Base-by-base conservation (phyloP, 352 stramenopile genomes). In the Phytophthora sp. region DNA sequence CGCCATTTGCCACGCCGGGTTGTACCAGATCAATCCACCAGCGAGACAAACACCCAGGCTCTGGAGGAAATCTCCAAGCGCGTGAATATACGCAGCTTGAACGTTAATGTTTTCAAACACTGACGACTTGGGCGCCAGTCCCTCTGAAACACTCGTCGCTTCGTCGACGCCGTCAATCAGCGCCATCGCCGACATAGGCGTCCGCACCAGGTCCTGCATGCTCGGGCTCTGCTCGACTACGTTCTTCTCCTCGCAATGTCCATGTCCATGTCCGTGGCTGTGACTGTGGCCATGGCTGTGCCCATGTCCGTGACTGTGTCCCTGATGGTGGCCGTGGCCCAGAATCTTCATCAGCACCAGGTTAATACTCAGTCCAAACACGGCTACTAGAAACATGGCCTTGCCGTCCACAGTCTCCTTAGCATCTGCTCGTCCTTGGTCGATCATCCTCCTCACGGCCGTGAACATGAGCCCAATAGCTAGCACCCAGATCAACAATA, bases 11-110 rank as follows among this genome's bases (percentile, higher is more conserved):
- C 96, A 99, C 39, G 82, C 71, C 8, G 96, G 96, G 50, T 98
- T 96, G 70, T 90, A 97, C 96, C 96, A 99, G 76, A 99, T 99
- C 30, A 99, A 64, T 16, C 92, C 77, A 12, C 96, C 97, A 5
- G 97, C 97, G 41, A 99, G 73, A 51, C 98, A 94, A 7, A 99
- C 97, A n/a, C 95, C 95, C 13, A 99, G 71, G 58, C 88, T 98
- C 81, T 99, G 97, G 30, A 98, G 79, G 47, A 99, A 93, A 77
- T 99, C 98, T 4, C 94, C 97, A 8, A 99, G 75, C 2, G 98
- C 97, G 76, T 99, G 97, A 58, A 99, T 90, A 76, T 99, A 98
- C 4, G 97, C 97, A 18, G 97, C 96, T n/a, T 91, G 83, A n/a
- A 99, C 84, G 63, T 99, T 99, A 41, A 99, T 89, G 70, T 98